Percentiles rank a stretch among this genome's conserved stretches.
These are phyloP conservation scores for Tilletia caries DNA, from an alignment of 1,284 basidiomycete genomes.

Conservation along the genomic window DNA sequence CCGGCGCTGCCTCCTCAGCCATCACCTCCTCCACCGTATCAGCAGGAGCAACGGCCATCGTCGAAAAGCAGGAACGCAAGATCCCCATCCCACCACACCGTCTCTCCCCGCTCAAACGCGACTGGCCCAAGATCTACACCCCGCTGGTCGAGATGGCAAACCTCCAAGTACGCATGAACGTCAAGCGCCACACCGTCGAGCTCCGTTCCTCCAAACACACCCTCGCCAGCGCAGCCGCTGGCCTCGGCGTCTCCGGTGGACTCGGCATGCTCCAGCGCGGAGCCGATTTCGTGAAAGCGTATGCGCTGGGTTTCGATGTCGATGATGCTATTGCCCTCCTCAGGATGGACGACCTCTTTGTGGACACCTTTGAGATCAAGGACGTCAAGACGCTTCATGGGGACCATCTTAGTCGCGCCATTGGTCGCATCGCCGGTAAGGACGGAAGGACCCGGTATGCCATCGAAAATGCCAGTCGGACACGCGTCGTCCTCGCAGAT, in stretches of 20 bases:
- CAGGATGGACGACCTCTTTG: constrained; percentile 90
- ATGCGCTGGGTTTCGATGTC: constrained; percentile 77
- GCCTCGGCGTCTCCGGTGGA: not conserved
- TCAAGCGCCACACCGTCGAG: constrained; percentile 81
- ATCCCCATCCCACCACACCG: constrained; percentile 92
- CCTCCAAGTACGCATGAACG: constrained; percentile 94
- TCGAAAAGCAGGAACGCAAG: constrained; percentile 38
- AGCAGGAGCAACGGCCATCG: not conserved
- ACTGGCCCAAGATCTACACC: constrained; percentile 95
- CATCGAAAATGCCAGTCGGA: constrained; percentile 93
- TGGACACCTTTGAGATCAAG: constrained; percentile 96
- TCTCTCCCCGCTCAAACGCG: constrained; percentile 93
- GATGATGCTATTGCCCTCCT: constrained; percentile 93
- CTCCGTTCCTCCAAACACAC: constrained; percentile 94
- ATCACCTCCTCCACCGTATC: constrained; percentile 20
- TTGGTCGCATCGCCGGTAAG: constrained; percentile 95
- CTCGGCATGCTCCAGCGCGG: constrained; percentile 75
- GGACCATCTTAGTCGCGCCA: constrained; percentile 91
- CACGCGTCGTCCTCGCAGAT: constrained; percentile 92
- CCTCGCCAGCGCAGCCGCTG: constrained; percentile 23
- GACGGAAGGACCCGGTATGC: constrained; percentile 98
- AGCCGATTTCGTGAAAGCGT: constrained; percentile 96
- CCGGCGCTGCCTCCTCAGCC: constrained; percentile 20
- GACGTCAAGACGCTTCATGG: constrained; percentile 97
- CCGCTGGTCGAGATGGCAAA: constrained; percentile 91